phyloP scores from a whole-genome alignment of 805 yeast species.

The Cyberlindnera maclurae region DNA sequence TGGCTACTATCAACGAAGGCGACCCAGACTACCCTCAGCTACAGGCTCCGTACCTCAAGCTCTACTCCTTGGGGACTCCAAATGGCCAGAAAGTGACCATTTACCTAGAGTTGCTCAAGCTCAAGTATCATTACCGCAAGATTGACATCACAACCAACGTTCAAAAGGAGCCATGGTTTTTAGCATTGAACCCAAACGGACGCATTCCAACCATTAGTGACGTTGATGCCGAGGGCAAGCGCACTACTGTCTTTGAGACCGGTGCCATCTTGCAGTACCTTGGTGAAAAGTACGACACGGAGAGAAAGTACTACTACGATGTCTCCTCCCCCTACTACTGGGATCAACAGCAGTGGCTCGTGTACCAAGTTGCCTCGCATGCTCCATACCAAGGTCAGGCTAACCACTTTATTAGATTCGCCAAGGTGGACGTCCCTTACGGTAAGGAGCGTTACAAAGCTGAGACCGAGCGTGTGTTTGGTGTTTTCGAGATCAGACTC shows the following conservation, averaged over 20 bases:
- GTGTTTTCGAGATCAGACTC: constrained; percentile 47
- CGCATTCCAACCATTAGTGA: constrained; percentile 49
- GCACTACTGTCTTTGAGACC: constrained; percentile 44
- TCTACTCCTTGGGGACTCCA: constrained; percentile 37
- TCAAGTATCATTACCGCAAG: constrained; percentile 28
- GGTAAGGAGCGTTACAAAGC: constrained; percentile 43
- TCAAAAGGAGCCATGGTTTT: constrained; percentile 52
- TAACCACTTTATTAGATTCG: constrained; percentile 36
- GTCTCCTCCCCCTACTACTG: constrained; percentile 38
- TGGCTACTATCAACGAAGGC: constrained; percentile 10
- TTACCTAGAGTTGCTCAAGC: constrained; percentile 27
- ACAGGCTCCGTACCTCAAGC: constrained; percentile 33
- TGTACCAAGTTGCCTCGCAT: constrained; percentile 51
- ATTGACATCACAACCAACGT: constrained; percentile 36
- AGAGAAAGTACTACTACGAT: constrained; percentile 33
- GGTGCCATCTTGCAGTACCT: constrained; percentile 56
- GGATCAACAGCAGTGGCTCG: constrained; percentile 44
- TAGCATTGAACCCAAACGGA: constrained; percentile 55
- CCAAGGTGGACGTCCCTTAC: constrained; percentile 46
- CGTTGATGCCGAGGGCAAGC: constrained; percentile 31
- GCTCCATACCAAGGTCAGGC: constrained; percentile 65
- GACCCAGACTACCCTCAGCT: constrained; percentile 12
- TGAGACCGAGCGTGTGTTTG: constrained; percentile 47
- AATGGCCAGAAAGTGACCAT: constrained; percentile 35
- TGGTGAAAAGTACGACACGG: constrained; percentile 53